phyloP scores from a whole-genome alignment of 202 grass and related monocot genomes.

The Setaria viridis region DNA sequence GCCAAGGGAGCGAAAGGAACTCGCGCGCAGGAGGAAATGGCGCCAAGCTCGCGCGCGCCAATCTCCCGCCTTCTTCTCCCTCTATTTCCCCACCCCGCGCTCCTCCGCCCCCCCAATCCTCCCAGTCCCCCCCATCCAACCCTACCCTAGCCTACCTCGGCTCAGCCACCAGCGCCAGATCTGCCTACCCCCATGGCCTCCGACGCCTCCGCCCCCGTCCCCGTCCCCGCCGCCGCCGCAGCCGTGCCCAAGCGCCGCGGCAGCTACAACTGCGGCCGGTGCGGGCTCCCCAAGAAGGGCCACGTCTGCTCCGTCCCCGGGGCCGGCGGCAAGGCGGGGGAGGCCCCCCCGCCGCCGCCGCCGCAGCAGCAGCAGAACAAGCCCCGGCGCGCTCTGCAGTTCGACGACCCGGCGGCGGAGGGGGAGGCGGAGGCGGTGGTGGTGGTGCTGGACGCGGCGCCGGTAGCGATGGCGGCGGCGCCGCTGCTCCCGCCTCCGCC shows the following conservation, averaged over 20 bases:
- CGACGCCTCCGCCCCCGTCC: not conserved
- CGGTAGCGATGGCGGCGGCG: not conserved
- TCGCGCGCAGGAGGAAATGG: constrained; percentile 65
- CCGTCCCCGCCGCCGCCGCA: constrained; percentile 6
- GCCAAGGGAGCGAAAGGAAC: not conserved
- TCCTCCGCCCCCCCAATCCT: not conserved
- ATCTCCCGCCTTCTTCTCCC: constrained; percentile 63
- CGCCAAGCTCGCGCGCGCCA: constrained; percentile 56
- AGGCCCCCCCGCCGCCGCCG: not conserved
- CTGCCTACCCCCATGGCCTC: constrained; percentile 43
- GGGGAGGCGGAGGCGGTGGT: not conserved
- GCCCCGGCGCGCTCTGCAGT: constrained; percentile 34
- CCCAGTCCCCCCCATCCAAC: constrained; percentile 1
- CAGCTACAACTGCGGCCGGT: constrained; percentile 94
- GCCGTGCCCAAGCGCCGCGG: constrained; percentile 56
- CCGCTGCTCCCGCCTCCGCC: not conserved
- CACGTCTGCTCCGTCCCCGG: constrained; percentile 58
- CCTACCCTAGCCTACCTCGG: constrained; percentile 7
- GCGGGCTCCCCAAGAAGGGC: constrained; percentile 88
- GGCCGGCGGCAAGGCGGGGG: constrained; percentile 7
- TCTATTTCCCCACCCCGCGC: constrained; percentile 37
- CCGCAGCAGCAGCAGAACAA: not conserved
- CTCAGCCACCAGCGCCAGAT: constrained; percentile 2
- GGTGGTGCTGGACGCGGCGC: not conserved
- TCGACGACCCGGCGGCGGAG: not conserved